phyloP scores from a whole-genome alignment of 768 basidiomycete species.

The Serpula lacrymans region DNA sequence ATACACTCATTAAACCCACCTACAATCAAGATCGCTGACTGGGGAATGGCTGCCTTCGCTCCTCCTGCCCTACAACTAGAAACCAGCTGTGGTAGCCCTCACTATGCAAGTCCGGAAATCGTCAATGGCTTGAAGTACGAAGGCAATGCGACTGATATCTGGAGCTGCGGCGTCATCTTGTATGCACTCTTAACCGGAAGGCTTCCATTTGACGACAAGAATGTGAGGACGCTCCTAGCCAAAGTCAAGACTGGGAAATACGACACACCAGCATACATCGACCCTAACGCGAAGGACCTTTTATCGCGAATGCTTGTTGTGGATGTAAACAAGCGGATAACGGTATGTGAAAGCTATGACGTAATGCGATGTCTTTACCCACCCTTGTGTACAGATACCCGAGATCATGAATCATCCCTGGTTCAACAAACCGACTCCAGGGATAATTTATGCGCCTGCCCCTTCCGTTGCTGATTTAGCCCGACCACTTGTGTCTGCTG shows the following conservation, averaged over 20 bases:
- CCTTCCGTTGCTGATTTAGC: conserved; percentile 70
- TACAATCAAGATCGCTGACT: conserved; percentile 94
- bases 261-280: conserved; percentile 77
- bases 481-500: conserved; percentile 61
- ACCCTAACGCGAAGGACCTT: conserved; percentile 81
- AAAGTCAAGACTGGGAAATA: conserved; percentile 89
- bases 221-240: conserved; percentile 66
- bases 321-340: conserved; percentile 75
- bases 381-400: conserved; percentile 56
- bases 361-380: conserved; percentile 3
- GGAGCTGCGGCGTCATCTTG: conserved; percentile 95
- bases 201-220: conserved; percentile 93
- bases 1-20: conserved; percentile 79
- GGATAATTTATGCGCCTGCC: conserved; percentile 45
- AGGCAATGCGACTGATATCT: conserved; percentile 90
- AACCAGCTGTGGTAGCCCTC: conserved; percentile 94
- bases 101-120: conserved; percentile 96
- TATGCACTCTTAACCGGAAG: conserved; percentile 87
- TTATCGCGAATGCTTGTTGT: conserved; percentile 86
- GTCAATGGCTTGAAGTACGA: conserved; percentile 87
- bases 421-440: conserved; percentile 53
- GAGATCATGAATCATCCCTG: conserved; percentile 88
- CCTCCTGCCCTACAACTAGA: conserved; percentile 81
- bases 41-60: conserved; percentile 98
- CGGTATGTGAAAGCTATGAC: conserved; percentile 45